Conservation (phyloP, 2,329 filamentous ascomycete genomes). For the Talaromyces marneffei region DNA sequence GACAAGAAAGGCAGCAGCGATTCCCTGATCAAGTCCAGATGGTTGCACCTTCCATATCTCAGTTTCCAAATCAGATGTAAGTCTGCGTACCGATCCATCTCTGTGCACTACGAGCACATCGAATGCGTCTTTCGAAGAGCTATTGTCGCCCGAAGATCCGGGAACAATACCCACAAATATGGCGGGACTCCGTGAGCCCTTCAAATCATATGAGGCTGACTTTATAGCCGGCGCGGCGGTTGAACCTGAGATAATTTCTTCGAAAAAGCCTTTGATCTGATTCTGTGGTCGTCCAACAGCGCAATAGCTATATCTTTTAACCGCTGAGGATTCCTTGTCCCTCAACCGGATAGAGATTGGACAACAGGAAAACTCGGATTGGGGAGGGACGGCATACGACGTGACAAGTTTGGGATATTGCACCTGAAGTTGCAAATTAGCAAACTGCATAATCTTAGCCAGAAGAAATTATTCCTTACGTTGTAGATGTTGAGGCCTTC, state of each 20-base stretch:
- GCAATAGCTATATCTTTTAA: conserved; percentile 53
- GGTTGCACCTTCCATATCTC: conserved; percentile 37
- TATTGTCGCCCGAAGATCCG: conserved; percentile 19
- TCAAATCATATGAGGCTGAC: conserved; percentile 35
- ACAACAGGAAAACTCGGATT: conserved; percentile 51
- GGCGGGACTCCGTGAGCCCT: conserved; percentile 33
- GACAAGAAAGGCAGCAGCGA: conserved; percentile 34
- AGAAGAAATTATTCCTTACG: conserved; percentile 34
- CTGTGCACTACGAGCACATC: conserved; percentile 40
- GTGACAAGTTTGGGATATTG: conserved; percentile 56
- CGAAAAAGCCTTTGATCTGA: conserved; percentile 51
- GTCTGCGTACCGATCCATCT: conserved; percentile 38
- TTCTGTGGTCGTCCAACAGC: conserved; percentile 45
- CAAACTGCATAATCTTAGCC: neutral
- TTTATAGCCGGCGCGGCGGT: conserved; percentile 32
- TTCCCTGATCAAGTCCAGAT: conserved; percentile 27
- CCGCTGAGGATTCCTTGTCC: conserved; percentile 35
- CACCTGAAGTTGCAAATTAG: conserved; percentile 39
- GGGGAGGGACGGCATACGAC: conserved; percentile 57
- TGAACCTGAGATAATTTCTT: conserved; percentile 37
- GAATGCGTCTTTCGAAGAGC: conserved; percentile 26
- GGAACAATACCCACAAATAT: conserved; percentile 37
- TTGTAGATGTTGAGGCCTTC: conserved; percentile 59
- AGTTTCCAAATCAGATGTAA: conserved; percentile 36
- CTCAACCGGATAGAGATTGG: conserved; percentile 55